Evolutionary conservation across 2,329 filamentous ascomycete genomes (phyloP), one percentile per base, ranked within the genome.

Genomic region (Calonectria honghensis): DNA sequence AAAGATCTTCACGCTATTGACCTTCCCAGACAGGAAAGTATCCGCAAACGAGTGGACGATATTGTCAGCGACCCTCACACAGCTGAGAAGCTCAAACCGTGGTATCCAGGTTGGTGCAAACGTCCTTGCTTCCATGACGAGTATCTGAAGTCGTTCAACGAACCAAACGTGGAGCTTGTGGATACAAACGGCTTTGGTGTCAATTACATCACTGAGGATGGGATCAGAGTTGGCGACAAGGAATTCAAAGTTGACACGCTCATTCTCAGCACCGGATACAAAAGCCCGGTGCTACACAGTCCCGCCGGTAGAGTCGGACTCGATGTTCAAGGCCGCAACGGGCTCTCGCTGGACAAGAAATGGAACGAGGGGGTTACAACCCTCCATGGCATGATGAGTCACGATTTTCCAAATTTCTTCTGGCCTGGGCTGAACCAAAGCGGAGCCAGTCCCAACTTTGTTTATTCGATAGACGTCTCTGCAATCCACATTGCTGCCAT

Each of bases 31-130:
- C 24, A 31, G 9, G 45, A 73, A 39, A 39, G n/a, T 9, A 54
- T 75, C 3, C 70, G 70, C 4, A 24, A 10, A 7, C 45, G 73
- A 9, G 66, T 75, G 3, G 59, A 70, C n/a, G 35, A 45, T 2
- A 14, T 50, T 6, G 90, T 93, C 10, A 82, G 87, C 45, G 87
- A 93, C 77, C 82, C 82, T 6, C 82, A 80, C 1, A 90, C 87
- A 0, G 91, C 91, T 0, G 85, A 87, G 37, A 85, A 82, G 7
- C 85, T 93, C 6, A 90, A 91, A 79, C 85, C 90, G 0, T 92
- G 90, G 90, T 93, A 93, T 78, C 87, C 89, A 0, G 83, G 83
- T 0, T 92, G 89, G 88, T 93, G 92, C 85, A 94, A 94, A 81
- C 88, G 92, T 0, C 91, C 92, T 0, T 88, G 85, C 41, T 93